Conservation (phyloP, 257 asterid species). For the Gentiana dahurica region DNA sequence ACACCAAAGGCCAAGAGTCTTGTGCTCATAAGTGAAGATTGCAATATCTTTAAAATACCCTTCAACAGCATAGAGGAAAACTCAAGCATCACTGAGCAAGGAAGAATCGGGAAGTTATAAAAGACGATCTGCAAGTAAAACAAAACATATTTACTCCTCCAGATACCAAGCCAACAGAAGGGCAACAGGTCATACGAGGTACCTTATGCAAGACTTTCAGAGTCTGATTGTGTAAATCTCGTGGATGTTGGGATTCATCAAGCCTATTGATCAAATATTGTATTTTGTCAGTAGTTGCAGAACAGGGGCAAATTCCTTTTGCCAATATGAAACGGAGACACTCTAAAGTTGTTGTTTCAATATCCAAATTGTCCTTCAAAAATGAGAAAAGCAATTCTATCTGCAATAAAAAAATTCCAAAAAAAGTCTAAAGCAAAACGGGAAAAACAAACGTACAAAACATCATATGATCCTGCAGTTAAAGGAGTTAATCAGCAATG, state of each 20-base stretch:
- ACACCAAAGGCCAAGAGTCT: slow-evolving; percentile 38
- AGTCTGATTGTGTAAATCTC: slow-evolving; percentile 43
- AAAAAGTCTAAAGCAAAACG: not conserved
- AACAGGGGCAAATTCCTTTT: slow-evolving; percentile 33
- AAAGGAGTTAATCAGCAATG: no score
- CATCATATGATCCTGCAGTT: no score
- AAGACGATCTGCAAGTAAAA: slow-evolving; percentile 42
- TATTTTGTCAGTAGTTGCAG: slow-evolving; percentile 24
- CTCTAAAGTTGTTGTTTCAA: slow-evolving; percentile 51
- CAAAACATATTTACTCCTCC: not conserved
- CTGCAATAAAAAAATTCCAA: slow-evolving; percentile 26
- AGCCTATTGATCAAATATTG: slow-evolving; percentile 36
- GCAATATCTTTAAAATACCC: slow-evolving; percentile 24
- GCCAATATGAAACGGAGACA: slow-evolving; percentile 42
- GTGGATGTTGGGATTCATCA: slow-evolving; percentile 34
- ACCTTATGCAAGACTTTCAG: slow-evolving; percentile 62
- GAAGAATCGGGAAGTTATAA: slow-evolving; percentile 23
- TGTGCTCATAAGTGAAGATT: slow-evolving; percentile 31
- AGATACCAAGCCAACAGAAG: not conserved
- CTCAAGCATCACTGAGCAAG: slow-evolving; percentile 38
- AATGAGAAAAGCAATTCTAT: slow-evolving; percentile 47
- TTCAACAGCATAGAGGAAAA: slow-evolving; percentile 32
- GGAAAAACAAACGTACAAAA: not conserved
- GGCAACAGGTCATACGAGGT: slow-evolving; percentile 6
- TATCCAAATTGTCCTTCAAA: slow-evolving; percentile 38